A percentile compares a stretch with the other conserved stretches of the same genome.
Evolutionary conservation across 176 grass and related monocot species (phyloP).

Genomic region (Eragrostis curvula): DNA sequence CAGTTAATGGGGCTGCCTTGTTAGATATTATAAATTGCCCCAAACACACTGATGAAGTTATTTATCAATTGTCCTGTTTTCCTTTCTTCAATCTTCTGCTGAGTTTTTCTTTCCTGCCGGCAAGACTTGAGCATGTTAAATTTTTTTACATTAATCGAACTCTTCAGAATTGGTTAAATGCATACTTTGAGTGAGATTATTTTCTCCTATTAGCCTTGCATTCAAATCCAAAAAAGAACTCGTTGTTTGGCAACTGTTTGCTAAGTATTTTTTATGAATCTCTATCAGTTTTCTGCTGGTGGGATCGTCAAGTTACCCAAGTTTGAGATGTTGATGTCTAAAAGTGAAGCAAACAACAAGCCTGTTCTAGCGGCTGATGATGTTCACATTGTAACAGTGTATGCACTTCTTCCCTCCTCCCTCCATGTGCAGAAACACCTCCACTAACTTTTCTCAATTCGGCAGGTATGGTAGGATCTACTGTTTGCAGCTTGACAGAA

Average conservation of each 20-base stretch:
- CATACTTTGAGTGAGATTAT: background rate
- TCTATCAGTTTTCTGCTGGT: conserved; percentile 81
- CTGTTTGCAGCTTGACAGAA: conserved; percentile 88
- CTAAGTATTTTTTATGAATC: conserved; percentile 8
- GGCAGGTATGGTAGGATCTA: conserved; percentile 98
- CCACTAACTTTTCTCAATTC: conserved; percentile 33
- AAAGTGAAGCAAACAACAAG: conserved; percentile 86
- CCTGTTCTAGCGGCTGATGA: conserved; percentile 89
- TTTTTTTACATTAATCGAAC: background rate
- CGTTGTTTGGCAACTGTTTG: conserved; percentile 7
- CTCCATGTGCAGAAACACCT: conserved; percentile 7
- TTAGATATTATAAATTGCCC: too few species aligned
- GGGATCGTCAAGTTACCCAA: conserved; percentile 88
- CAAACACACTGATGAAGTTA: background rate
- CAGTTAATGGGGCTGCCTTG: too few species aligned
- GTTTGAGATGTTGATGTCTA: conserved; percentile 95
- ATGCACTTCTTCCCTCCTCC: conserved; percentile 45
- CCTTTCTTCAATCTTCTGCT: background rate
- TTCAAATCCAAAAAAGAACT: background rate
- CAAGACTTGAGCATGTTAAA: conserved; percentile 3
- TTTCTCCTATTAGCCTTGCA: background rate
- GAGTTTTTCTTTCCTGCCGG: background rate
- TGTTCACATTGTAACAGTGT: conserved; percentile 96
- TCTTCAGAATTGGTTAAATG: conserved; percentile 16
- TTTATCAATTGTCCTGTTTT: background rate